Percentiles rank a stretch among this genome's conserved stretches.
Evolutionary conservation across 345 rosid genomes (phyloP).

Genomic region (Syzygium aromaticum): DNA sequence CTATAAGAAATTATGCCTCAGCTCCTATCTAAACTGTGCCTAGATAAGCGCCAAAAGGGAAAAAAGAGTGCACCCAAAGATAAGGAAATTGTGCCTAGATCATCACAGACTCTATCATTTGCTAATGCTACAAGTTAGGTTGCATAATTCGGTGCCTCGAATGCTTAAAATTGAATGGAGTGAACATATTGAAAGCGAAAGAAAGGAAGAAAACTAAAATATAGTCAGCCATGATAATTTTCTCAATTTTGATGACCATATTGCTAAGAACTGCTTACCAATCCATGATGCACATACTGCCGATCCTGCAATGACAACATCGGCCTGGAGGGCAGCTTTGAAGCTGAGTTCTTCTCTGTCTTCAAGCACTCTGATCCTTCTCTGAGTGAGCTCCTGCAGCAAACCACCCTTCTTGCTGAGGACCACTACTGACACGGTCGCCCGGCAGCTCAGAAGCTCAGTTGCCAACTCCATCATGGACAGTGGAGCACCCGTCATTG

Average conservation of each 20-base stretch:
- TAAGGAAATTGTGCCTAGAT: background rate
- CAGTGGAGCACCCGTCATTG: constrained; percentile 94
- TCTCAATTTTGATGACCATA: background rate
- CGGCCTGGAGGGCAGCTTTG: constrained; percentile 80
- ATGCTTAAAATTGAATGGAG: background rate
- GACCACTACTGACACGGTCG: constrained; percentile 83
- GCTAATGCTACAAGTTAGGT: background rate
- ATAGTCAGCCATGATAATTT: background rate
- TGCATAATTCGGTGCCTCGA: background rate
- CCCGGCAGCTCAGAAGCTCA: constrained; percentile 93
- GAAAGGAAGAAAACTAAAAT: background rate
- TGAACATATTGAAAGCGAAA: background rate
- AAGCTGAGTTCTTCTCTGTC: constrained; percentile 79
- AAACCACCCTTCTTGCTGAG: constrained; percentile 88
- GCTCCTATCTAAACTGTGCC: background rate
- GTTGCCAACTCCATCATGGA: constrained; percentile 95
- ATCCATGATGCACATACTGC: constrained; percentile 92
- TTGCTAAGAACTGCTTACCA: constrained; percentile 31
- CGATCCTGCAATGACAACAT: constrained; percentile 87
- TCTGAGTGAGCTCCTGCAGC: constrained; percentile 66
- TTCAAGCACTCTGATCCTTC: constrained; percentile 78
- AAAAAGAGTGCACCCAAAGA: background rate
- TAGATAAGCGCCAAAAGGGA: background rate
- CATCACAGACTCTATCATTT: background rate
- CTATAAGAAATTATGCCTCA: background rate